A percentile compares a stretch with the other conserved stretches of the same genome.
These are phyloP conservation scores for Psilocybe cubensis DNA, from an alignment of 768 basidiomycete genomes.

Conservation along the genomic window DNA sequence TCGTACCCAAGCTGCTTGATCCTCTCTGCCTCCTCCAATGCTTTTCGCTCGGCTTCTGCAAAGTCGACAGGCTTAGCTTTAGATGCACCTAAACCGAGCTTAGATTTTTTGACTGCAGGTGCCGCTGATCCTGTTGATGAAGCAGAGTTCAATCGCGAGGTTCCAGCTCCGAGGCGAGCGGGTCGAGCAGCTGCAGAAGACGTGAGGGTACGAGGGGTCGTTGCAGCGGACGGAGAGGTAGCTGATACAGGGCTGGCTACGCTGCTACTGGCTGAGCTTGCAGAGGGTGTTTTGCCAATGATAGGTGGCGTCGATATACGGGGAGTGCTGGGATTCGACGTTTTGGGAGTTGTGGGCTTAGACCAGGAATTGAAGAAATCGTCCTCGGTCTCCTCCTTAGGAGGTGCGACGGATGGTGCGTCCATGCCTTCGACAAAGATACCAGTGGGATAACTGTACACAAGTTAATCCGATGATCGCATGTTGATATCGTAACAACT, in stretches of 20 bases:
- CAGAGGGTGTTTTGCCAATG: conserved; percentile 54
- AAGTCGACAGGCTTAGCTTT: conserved; percentile 90
- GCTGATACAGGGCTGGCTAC: conserved; percentile 43
- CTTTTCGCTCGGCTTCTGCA: conserved; percentile 90
- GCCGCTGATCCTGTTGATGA: conserved; percentile 37
- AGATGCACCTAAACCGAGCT: conserved; percentile 86
- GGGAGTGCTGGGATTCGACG: conserved; percentile 55
- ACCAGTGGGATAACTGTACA: conserved; percentile 72
- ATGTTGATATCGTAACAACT: conserved; percentile 22
- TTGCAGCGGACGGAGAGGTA: conserved; percentile 36
- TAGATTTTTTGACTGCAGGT: conserved; percentile 60
- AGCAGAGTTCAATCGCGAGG: conserved; percentile 42
- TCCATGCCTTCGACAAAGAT: conserved; percentile 86
- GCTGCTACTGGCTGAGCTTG: conserved; percentile 34
- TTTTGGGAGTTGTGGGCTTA: conserved; percentile 69
- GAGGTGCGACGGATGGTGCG: conserved; percentile 38
- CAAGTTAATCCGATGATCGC: conserved; percentile 1
- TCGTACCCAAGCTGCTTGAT: conserved; percentile 93
- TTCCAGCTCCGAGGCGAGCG: conserved; percentile 38
- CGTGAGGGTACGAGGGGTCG: conserved; percentile 58
- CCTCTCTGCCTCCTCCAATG: conserved; percentile 89
- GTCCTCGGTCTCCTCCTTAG: conserved; percentile 62
- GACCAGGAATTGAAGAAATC: conserved; percentile 99
- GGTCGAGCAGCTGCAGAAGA: conserved; percentile 63
- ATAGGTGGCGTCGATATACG: conserved; percentile 57